Evolutionary conservation across 306 rosid species (phyloP), one percentile per base, ranked within the genome.

Genomic region (Erythrophleum fordii): DNA sequence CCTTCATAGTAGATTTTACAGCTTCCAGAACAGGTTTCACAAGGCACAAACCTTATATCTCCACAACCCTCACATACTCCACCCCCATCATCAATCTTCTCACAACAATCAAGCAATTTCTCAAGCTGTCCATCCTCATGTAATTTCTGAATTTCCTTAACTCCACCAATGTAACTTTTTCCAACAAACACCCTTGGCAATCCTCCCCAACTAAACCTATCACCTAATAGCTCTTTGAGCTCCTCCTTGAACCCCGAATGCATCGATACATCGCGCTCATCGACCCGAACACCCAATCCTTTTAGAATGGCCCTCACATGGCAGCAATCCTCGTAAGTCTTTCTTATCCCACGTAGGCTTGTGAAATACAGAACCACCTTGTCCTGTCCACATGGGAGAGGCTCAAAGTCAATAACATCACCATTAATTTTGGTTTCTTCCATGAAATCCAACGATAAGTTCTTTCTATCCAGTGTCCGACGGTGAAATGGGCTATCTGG

Each of bases 191-290:
- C 97, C 51, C 85, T 96, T 6, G 99, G 99, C 86, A 96, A 86
- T 17, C 90, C 86, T 61, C 91, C 94, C 31, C 80, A 81, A 48
- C 26, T 45, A 26, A 68, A 72, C 46, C 77, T 89, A 41, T 84
- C 88, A 65, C 81, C 82, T 13, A 87, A 26, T 10, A 90, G 84
- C 86, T 90, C 93, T 46, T 78, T 91, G 0, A 95, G 86, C 87
- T 95, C 98, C 67, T 93, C 97, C 80, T 87, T 93, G 81, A 93
- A 95, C 67, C 91, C 97, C 1, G 90, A 88, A 88, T 95, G 98
- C 99, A 95, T 93, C 4, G 97, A 95, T 1, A 93, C 94, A 69
- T 95, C 99, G 25, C 98, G 86, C 83, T 95, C 99, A 39, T 95
- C 98, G 16, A 93, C 83, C 12, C 83, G 81, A 34, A 91, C 77